phyloP scores from a whole-genome alignment of 2,329 filamentous ascomycete genomes.

The Lasiodiplodia citricola region DNA sequence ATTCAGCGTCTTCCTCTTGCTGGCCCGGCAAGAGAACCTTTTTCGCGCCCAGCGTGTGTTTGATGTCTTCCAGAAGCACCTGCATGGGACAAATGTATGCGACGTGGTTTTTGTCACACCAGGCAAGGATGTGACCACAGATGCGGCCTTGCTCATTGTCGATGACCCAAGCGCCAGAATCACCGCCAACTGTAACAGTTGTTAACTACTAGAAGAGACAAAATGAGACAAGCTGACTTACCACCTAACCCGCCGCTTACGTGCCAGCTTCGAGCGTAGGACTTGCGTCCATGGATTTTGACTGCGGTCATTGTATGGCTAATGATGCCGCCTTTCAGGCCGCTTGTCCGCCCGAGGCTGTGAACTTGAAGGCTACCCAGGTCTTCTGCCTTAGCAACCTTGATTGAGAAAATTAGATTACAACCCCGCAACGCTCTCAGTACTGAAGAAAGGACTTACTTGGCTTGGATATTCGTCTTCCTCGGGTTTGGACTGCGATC shows the following conservation, averaged over 20 bases:
- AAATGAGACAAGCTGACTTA: constrained; percentile 38
- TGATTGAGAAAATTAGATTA: constrained; percentile 12
- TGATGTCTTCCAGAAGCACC: constrained; percentile 83
- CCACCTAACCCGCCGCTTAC: constrained; percentile 65
- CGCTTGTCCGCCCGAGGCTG: constrained; percentile 86
- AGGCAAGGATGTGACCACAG: constrained; percentile 89
- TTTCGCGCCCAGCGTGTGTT: constrained; percentile 72
- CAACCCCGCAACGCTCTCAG: background rate
- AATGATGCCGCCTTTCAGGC: constrained; percentile 79
- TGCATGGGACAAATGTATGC: constrained; percentile 98
- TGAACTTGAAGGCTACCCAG: constrained; percentile 81
- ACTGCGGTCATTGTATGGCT: constrained; percentile 79
- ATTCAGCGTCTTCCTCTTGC: constrained; percentile 29
- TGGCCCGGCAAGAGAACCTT: constrained; percentile 74
- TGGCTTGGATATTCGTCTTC: constrained; percentile 59
- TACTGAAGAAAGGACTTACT: constrained; percentile 33
- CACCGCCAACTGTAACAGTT: constrained; percentile 71
- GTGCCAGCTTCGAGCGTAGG: constrained; percentile 75
- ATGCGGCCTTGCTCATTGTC: constrained; percentile 78
- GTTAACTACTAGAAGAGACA: background rate
- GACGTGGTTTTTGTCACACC: constrained; percentile 77
- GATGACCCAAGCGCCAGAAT: constrained; percentile 92
- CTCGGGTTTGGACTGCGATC: constrained; percentile 41
- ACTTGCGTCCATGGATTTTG: constrained; percentile 82
- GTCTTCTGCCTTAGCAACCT: constrained; percentile 60